Evolutionary conservation across 371 early-diverging fungal species (phyloP).

Genomic region (Actinomucor elegans): DNA sequence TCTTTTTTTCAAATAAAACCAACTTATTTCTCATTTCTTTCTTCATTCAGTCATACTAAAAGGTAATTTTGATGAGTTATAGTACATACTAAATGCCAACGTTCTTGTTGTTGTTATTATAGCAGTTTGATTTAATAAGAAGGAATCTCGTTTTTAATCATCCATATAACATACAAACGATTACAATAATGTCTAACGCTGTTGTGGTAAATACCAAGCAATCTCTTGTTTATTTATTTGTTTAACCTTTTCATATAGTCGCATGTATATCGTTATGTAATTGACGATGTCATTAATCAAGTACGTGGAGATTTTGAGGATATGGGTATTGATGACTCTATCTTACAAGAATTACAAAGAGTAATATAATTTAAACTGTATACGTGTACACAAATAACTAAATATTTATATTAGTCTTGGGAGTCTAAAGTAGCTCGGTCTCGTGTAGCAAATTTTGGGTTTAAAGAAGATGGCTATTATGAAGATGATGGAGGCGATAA

Average conservation of each 20-base stretch:
- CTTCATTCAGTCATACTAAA: not conserved
- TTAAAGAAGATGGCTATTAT: slow-evolving; percentile 47
- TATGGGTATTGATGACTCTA: slow-evolving; percentile 86
- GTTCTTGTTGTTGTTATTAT: too few species aligned
- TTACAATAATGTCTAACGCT: slow-evolving; percentile 43
- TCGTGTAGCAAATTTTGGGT: slow-evolving; percentile 74
- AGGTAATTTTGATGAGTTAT: not conserved
- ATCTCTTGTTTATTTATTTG: not conserved
- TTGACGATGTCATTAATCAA: slow-evolving; percentile 92
- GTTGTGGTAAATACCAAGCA: slow-evolving; percentile 42
- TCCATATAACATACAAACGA: too few species aligned
- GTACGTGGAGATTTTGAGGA: slow-evolving; percentile 89
- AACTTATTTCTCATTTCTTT: not conserved
- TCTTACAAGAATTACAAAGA: slow-evolving; percentile 85
- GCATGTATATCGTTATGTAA: slow-evolving; percentile 85
- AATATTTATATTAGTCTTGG: slow-evolving; percentile 68
- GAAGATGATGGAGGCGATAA: slow-evolving; percentile 28
- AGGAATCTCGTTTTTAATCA: too few species aligned
- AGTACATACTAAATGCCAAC: not conserved
- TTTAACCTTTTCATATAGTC: slow-evolving; percentile 40
- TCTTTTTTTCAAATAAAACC: not conserved
- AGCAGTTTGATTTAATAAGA: too few species aligned
- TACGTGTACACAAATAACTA: not conserved
- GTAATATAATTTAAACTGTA: slow-evolving; percentile 40
- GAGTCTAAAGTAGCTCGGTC: slow-evolving; percentile 79